Conservation (phyloP, 495 filamentous ascomycete species). For the Podospora sp. region DNA sequence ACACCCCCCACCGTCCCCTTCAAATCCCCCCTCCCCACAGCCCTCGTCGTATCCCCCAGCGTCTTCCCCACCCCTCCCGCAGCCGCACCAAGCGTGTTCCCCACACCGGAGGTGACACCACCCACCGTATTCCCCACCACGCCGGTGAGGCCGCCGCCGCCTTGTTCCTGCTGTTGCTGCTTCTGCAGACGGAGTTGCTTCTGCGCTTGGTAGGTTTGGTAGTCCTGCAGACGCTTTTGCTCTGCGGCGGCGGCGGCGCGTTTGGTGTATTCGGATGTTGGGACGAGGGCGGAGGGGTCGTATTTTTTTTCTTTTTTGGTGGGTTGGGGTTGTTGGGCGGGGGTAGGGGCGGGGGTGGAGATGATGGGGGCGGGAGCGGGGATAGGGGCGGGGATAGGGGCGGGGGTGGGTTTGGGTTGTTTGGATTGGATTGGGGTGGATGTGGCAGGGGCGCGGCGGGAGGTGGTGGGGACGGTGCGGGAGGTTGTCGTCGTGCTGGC, state of each 20-base stretch:
- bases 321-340: not conserved
- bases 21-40: constrained; percentile 30
- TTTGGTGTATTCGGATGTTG: constrained; percentile 24
- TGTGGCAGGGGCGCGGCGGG: not conserved
- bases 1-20: constrained; percentile 30
- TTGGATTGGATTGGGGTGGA: not conserved
- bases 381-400: not conserved
- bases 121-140: constrained; percentile 24
- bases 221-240: not conserved
- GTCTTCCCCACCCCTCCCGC: constrained; percentile 21
- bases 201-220: not conserved
- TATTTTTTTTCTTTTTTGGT: constrained; percentile 31
- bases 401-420: not conserved
- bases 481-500: not conserved
- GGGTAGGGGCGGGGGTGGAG: constrained; percentile 5
- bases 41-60: constrained; percentile 28
- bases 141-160: constrained; percentile 4
- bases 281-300: constrained; percentile 28
- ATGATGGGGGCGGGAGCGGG: not conserved
- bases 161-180: constrained; percentile 3
- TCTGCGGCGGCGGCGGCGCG: not conserved
- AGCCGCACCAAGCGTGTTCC: constrained; percentile 19
- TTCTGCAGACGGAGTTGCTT: not conserved
- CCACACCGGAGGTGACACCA: constrained; percentile 19
- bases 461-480: not conserved